phyloP scores from a whole-genome alignment of 169 alveolate species.

The Cryptosporidium parvum region DNA sequence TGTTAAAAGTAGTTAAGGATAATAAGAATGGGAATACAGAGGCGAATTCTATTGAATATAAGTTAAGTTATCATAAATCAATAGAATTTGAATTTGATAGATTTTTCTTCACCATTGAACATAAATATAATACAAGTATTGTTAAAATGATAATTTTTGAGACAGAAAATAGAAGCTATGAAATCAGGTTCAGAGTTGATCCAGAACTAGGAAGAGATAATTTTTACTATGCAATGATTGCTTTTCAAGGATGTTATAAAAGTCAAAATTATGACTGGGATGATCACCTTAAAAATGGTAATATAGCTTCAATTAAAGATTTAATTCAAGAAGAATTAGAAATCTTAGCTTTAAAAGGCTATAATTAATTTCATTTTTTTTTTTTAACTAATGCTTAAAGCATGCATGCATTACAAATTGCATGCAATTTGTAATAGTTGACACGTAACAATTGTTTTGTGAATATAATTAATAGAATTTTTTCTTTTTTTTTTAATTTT shows the following conservation, averaged over 20 bases:
- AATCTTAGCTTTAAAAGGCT: constrained; percentile 36
- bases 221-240: constrained; percentile 48
- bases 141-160: constrained; percentile 57
- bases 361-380: neutral
- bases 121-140: constrained; percentile 17
- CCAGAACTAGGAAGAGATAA: constrained; percentile 71
- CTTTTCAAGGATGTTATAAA: constrained; percentile 50
- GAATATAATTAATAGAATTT: neutral
- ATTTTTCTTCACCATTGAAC: constrained; percentile 25
- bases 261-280: constrained; percentile 49
- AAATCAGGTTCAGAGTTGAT: constrained; percentile 52
- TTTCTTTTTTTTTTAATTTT: too few relatives aligned
- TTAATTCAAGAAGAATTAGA: constrained; percentile 58
- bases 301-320: constrained; percentile 24
- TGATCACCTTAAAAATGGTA: constrained; percentile 30
- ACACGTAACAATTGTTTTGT: neutral
- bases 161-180: constrained; percentile 43
- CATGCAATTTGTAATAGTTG: neutral
- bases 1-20: neutral
- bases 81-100: constrained; percentile 27
- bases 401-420: neutral
- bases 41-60: neutral
- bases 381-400: neutral
- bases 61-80: constrained; percentile 14
- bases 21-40: neutral